phyloP scores from a whole-genome alignment of 495 filamentous ascomycete species.

The Evernia prunastri region DNA sequence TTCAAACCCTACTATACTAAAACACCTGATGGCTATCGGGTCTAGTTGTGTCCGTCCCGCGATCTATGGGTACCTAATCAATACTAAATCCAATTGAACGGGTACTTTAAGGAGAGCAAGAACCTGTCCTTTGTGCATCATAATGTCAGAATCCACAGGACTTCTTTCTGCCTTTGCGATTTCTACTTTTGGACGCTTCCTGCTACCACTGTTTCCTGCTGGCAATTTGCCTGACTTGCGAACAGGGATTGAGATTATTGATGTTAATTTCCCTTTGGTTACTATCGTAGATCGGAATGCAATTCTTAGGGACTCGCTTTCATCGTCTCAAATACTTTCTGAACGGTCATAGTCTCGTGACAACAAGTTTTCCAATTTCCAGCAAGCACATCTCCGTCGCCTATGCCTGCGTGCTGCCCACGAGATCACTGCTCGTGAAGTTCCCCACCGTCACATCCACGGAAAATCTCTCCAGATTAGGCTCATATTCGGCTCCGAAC shows the following conservation, averaged over 20 bases:
- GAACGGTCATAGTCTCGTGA: background rate
- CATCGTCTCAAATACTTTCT: background rate
- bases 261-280: background rate
- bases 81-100: background rate
- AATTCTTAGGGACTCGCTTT: background rate
- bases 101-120: background rate
- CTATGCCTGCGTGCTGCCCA: background rate
- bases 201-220: background rate
- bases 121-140: background rate
- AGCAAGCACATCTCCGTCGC: background rate
- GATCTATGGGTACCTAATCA: background rate
- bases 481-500: background rate
- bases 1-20: no score
- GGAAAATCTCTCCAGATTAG: background rate
- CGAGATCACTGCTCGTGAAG: background rate
- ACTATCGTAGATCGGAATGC: background rate
- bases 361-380: background rate
- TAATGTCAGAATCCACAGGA: background rate
- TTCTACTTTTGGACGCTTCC: background rate
- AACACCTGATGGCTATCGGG: background rate
- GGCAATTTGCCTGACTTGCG: background rate
- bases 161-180: background rate
- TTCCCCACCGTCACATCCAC: constrained; percentile 4
- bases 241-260: background rate
- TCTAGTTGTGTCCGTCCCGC: background rate